A percentile compares a stretch with the other conserved stretches of the same genome.
Conservation (phyloP, 2,329 filamentous ascomycete genomes). For the Hawksworthiomyces lignivorus region DNA sequence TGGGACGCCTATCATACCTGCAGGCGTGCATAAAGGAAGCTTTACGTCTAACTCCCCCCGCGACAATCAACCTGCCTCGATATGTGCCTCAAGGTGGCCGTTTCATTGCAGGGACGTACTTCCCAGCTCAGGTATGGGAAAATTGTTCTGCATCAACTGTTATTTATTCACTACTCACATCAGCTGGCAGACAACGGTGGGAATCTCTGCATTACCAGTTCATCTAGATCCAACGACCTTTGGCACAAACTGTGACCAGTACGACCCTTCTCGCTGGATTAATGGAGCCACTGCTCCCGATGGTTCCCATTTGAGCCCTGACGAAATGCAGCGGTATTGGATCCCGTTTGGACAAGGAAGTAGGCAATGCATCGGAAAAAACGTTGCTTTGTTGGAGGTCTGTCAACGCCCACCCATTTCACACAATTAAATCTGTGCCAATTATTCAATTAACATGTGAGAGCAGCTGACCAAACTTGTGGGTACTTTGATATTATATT, state of each 20-base stretch:
- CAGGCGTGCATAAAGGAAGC: slow-evolving; percentile 11
- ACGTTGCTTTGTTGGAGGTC: slow-evolving; percentile 9
- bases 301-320: slow-evolving; percentile 1
- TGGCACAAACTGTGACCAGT: slow-evolving; percentile 1
- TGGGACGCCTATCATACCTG: slow-evolving; percentile 8
- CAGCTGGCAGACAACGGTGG: slow-evolving; percentile 3
- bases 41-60: slow-evolving; percentile 6
- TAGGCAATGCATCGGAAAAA: slow-evolving; percentile 9
- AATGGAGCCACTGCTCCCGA: slow-evolving; percentile 1
- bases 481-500: no score
- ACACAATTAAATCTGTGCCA: no score
- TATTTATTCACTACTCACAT: no score
- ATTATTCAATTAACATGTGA: no score
- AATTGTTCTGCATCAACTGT: no score
- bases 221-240: slow-evolving; percentile 1
- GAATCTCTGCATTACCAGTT: slow-evolving; percentile 6
- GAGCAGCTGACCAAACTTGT: no score
- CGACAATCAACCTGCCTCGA: slow-evolving; percentile 9
- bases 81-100: slow-evolving; percentile 9
- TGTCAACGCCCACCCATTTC: not conserved
- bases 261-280: slow-evolving; percentile 7
- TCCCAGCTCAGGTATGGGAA: slow-evolving; percentile 1
- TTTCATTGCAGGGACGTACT: slow-evolving; percentile 5
- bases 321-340: slow-evolving; percentile 9
- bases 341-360: slow-evolving; percentile 6